Evolutionary conservation across 768 basidiomycete species (phyloP).

Genomic region (Serendipita sp.): DNA sequence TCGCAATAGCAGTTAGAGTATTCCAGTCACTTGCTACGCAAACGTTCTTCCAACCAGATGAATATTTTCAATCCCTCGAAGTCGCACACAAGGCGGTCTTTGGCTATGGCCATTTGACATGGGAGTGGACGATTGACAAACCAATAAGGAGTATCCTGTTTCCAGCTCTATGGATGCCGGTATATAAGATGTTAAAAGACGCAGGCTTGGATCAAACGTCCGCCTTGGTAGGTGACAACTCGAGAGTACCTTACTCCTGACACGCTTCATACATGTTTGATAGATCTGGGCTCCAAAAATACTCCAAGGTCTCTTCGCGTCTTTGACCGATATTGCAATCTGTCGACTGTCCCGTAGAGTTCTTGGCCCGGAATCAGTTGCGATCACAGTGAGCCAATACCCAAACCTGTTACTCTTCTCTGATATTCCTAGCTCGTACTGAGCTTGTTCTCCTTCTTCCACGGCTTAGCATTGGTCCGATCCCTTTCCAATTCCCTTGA

Average conservation of each 20-base stretch:
- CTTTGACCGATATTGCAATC: slow-evolving; percentile 63
- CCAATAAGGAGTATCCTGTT: slow-evolving; percentile 73
- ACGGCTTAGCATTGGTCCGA: slow-evolving; percentile 66
- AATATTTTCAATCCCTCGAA: slow-evolving; percentile 89
- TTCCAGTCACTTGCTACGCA: slow-evolving; percentile 42
- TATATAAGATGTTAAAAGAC: slow-evolving; percentile 53
- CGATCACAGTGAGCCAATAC: slow-evolving; percentile 41
- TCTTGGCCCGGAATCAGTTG: slow-evolving; percentile 39
- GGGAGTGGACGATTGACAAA: slow-evolving; percentile 71
- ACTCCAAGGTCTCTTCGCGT: slow-evolving; percentile 59
- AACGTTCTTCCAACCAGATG: slow-evolving; percentile 93
- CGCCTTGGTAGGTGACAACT: slow-evolving; percentile 41
- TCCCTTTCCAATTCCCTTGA: slow-evolving; percentile 89
- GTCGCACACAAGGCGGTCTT: slow-evolving; percentile 79
- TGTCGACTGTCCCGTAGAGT: slow-evolving; percentile 40
- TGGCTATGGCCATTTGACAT: slow-evolving; percentile 82
- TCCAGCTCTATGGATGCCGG: slow-evolving; percentile 61
- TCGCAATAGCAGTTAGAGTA: slow-evolving; percentile 7
- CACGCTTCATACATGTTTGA: background rate
- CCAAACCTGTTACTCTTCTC: slow-evolving; percentile 6
- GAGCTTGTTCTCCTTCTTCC: slow-evolving; percentile 74
- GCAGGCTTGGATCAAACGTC: slow-evolving; percentile 33
- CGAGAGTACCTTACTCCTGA: background rate
- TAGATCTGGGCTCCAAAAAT: slow-evolving; percentile 63
- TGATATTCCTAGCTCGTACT: slow-evolving; percentile 44